phyloP scores from a whole-genome alignment of 2,329 filamentous ascomycete species.

The Nemania abortiva region DNA sequence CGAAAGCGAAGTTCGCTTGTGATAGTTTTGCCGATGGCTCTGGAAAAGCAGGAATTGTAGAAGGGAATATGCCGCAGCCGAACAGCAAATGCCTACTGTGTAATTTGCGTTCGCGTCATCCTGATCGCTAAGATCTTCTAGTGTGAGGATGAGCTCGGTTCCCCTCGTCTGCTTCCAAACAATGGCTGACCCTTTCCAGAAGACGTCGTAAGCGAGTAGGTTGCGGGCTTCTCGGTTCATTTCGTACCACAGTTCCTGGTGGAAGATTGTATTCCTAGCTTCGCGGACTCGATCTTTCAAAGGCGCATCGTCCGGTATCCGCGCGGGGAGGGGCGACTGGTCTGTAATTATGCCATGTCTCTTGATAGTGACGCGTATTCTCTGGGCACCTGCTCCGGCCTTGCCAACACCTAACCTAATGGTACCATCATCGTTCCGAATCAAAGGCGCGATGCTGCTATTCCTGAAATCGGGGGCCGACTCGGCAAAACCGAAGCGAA shows the following conservation, averaged over 20 bases:
- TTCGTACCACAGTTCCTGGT: slow-evolving; percentile 92
- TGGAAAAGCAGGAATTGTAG: slow-evolving; percentile 83
- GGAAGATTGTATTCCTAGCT: slow-evolving; percentile 82
- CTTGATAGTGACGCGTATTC: slow-evolving; percentile 76
- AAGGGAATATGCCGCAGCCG: slow-evolving; percentile 71
- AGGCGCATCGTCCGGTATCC: slow-evolving; percentile 67
- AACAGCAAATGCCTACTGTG: slow-evolving; percentile 66
- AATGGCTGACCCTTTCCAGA: slow-evolving; percentile 69
- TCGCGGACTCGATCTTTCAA: slow-evolving; percentile 78
- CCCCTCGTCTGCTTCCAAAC: slow-evolving; percentile 65
- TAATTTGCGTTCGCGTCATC: slow-evolving; percentile 51
- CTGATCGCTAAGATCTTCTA: slow-evolving; percentile 70
- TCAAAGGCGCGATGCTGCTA: slow-evolving; percentile 83
- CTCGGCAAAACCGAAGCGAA: slow-evolving; percentile 91
- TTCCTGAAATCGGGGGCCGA: slow-evolving; percentile 70
- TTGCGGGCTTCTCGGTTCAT: slow-evolving; percentile 83
- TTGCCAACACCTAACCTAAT: slow-evolving; percentile 77
- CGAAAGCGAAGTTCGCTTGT: slow-evolving; percentile 72
- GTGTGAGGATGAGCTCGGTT: slow-evolving; percentile 73
- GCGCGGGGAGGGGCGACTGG: slow-evolving; percentile 63
- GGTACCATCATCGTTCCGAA: slow-evolving; percentile 78
- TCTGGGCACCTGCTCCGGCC: slow-evolving; percentile 64
- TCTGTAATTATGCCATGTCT: slow-evolving; percentile 70
- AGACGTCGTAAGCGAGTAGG: slow-evolving; percentile 77
- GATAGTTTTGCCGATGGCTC: slow-evolving; percentile 80